Conservation (phyloP, 23 red algal genomes). For the Cyanidium caldarium region DNA sequence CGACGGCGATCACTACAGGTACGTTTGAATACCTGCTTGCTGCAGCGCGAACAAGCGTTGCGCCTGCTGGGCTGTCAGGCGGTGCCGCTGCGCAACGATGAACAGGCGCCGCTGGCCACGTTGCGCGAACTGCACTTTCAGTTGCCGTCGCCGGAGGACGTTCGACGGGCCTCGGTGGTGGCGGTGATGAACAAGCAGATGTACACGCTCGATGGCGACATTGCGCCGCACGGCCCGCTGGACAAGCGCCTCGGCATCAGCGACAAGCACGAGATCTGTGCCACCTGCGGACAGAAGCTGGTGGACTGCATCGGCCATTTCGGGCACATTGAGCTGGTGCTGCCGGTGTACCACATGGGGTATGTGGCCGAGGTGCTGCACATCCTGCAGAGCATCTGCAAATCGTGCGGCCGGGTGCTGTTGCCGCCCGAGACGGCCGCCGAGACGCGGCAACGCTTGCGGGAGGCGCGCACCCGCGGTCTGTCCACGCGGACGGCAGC, state of each 20-base stretch:
- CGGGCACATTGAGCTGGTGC: slow-evolving; percentile 56
- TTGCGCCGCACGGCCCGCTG: slow-evolving; percentile 22
- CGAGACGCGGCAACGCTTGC: not conserved
- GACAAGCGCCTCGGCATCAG: slow-evolving; percentile 67
- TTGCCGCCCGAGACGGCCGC: not conserved
- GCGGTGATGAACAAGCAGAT: not conserved
- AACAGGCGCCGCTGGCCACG: not conserved
- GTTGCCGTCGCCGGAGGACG: not conserved
- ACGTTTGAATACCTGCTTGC: not conserved
- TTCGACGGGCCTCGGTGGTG: not conserved
- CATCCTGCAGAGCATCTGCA: slow-evolving; percentile 91
- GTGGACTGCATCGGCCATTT: slow-evolving; percentile 82
- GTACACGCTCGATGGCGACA: not conserved
- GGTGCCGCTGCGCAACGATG: not conserved
- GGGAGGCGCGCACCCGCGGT: not conserved
- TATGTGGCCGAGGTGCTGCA: slow-evolving; percentile 62
- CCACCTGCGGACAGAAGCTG: slow-evolving; percentile 54
- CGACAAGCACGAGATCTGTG: slow-evolving; percentile 61
- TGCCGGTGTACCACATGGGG: slow-evolving; percentile 88
- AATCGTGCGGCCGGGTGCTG: slow-evolving; percentile 57
- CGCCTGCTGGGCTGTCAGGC: not conserved
- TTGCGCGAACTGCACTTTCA: not conserved
- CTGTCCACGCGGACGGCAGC: no score
- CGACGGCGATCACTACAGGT: not conserved
- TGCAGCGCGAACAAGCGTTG: not conserved